Percentiles rank a stretch among this genome's conserved stretches.
Conservation (phyloP, 2,329 filamentous ascomycete species). For the Aspergillus sp. region DNA sequence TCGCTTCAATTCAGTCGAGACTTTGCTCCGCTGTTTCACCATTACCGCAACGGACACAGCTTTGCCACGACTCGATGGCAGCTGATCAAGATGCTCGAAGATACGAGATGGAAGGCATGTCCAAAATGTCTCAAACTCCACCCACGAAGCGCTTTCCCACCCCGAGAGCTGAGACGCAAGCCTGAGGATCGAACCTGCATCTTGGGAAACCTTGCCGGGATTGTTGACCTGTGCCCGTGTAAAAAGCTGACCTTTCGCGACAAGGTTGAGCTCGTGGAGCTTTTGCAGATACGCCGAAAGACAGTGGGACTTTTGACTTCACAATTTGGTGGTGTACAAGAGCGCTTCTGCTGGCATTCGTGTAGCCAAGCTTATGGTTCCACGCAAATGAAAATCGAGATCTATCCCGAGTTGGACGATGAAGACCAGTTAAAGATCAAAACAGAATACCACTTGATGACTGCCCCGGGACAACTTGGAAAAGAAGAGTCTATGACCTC, state of each 20-base stretch:
- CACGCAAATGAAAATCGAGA: constrained; percentile 33
- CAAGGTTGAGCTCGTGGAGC: constrained; percentile 36
- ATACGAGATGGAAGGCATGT: constrained; percentile 35
- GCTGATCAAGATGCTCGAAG: constrained; percentile 36
- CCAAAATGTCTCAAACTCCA: constrained; percentile 42
- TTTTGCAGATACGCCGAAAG: constrained; percentile 30
- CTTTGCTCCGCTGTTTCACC: constrained; percentile 41
- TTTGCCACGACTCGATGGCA: constrained; percentile 39
- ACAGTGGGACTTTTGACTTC: constrained; percentile 24
- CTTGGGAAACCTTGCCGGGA: constrained; percentile 34
- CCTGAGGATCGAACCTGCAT: constrained; percentile 34
- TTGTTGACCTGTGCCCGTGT: constrained; percentile 42
- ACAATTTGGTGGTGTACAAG: constrained; percentile 30
- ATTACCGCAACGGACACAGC: constrained; percentile 39
- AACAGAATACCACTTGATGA: constrained; percentile 40
- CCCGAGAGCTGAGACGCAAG: constrained; percentile 34
- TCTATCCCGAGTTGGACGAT: constrained; percentile 36
- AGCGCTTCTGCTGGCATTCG: constrained; percentile 40
- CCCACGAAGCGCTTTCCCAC: constrained; percentile 32
- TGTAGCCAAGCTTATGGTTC: constrained; percentile 36
- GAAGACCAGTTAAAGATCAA: constrained; percentile 32
- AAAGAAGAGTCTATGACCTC: constrained; percentile 40
- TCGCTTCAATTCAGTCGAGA: constrained; percentile 38
- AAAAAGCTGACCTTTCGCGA: constrained; percentile 41
- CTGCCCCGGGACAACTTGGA: constrained; percentile 33